Conservation (phyloP, 2,329 filamentous ascomycete genomes). For the Calonectria ilicicola region DNA sequence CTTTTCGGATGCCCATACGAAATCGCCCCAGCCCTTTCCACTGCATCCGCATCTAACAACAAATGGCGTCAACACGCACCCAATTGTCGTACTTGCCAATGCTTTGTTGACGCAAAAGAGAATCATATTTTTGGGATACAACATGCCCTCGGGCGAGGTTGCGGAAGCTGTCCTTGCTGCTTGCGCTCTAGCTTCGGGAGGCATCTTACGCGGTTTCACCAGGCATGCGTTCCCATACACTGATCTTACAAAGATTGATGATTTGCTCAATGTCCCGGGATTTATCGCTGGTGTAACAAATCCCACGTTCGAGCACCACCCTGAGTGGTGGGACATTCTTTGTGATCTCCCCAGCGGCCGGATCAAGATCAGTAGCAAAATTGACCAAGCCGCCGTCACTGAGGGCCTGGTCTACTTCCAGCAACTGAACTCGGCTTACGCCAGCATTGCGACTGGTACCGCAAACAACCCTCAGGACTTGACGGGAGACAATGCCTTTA, state of each 20-base stretch:
- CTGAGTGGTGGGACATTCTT: constrained; percentile 97
- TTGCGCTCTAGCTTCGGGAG: constrained; percentile 92
- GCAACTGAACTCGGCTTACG: constrained; percentile 75
- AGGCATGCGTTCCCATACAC: constrained; percentile 98
- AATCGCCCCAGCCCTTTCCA: constrained; percentile 85
- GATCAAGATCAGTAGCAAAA: constrained; percentile 92
- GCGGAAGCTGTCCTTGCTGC: constrained; percentile 98
- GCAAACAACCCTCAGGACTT: constrained; percentile 68
- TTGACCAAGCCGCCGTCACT: constrained; percentile 83
- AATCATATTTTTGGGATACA: constrained; percentile 95
- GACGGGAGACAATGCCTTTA: constrained; percentile 90
- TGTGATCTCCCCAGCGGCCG: constrained; percentile 93
- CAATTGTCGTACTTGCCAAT: constrained; percentile 94
- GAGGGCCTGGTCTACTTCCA: constrained; percentile 92
- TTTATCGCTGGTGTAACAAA: constrained; percentile 99
- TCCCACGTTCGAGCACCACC: constrained; percentile 93
- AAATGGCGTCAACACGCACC: constrained; percentile 89
- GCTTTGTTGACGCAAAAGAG: constrained; percentile 96
- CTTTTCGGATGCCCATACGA: constrained; percentile 86
- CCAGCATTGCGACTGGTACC: constrained; percentile 59
- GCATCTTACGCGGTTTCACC: constrained; percentile 92
- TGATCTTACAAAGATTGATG: constrained; percentile 96
- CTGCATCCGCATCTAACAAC: constrained; percentile 94
- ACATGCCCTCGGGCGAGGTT: constrained; percentile 93
- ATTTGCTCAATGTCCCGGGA: constrained; percentile 93